Evolutionary conservation across 495 filamentous ascomycete genomes (phyloP), one percentile per base, ranked within the genome.

Genomic region (Aspergillus asperescens): DNA sequence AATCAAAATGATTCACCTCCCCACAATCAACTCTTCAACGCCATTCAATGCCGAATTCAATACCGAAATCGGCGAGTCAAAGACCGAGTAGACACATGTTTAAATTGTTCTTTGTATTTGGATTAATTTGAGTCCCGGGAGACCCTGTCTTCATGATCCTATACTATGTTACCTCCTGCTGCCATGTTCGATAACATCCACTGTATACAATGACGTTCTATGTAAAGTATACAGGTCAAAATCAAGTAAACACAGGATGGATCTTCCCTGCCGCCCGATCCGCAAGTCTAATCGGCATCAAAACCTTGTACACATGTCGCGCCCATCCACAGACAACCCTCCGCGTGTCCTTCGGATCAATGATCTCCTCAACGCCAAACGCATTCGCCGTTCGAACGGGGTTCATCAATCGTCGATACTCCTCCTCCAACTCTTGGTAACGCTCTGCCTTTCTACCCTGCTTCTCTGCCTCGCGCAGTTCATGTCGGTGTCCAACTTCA

Each of bases 51-150:
- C n/a, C n/a, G n/a, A n/a, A n/a, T n/a, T n/a, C n/a, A n/a, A n/a
- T n/a, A 86, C 78, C 3, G 74, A 74, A 56, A 87, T 82, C 18
- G 83, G 82, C 16, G 85, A 67, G 42, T 86, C 77, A 52, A 85
- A 86, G 44, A 86, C 77, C n/a, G 82, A 84, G 64, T 85, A 86
- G 52, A n/a, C n/a, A n/a, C n/a, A n/a, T n/a, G n/a, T n/a, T n/a
- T n/a, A n/a, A n/a, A n/a, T n/a, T n/a, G n/a, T n/a, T n/a, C n/a
- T n/a, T n/a, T n/a, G n/a, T n/a, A n/a, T n/a, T n/a, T n/a, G n/a
- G n/a, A n/a, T n/a, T n/a, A n/a, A n/a, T n/a, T n/a, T n/a, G n/a
- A n/a, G n/a, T n/a, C n/a, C n/a, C n/a, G n/a, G n/a, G n/a, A n/a
- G n/a, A n/a, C n/a, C n/a, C n/a, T n/a, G n/a, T n/a, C n/a, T n/a